phyloP scores from a whole-genome alignment of 2,329 filamentous ascomycete species.

The Colletotrichum navitas region DNA sequence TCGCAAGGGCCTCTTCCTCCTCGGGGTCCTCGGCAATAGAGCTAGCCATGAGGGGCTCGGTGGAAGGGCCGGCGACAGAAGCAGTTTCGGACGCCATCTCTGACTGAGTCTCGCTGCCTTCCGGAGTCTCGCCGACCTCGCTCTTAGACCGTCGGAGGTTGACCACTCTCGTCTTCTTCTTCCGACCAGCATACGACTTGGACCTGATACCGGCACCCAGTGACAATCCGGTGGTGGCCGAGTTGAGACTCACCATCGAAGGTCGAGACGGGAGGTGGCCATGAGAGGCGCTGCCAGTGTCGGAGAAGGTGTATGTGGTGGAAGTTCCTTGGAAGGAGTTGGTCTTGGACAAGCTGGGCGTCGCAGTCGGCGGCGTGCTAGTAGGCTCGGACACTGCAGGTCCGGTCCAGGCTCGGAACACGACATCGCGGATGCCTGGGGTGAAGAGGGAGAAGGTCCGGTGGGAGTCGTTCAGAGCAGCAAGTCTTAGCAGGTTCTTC shows the following conservation, averaged over 20 bases:
- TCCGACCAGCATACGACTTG: constrained; percentile 74
- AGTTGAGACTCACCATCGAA: constrained; percentile 72
- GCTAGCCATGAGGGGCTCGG: constrained; percentile 69
- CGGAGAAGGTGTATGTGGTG: constrained; percentile 81
- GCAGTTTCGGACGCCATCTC: constrained; percentile 62
- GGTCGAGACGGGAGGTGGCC: constrained; percentile 76
- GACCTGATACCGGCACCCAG: constrained; percentile 70
- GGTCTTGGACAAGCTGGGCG: constrained; percentile 70
- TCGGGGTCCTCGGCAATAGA: constrained; percentile 72
- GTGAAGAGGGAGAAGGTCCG: constrained; percentile 92
- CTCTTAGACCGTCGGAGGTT: constrained; percentile 77
- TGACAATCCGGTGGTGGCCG: constrained; percentile 72
- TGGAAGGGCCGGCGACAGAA: constrained; percentile 70
- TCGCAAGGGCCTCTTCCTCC: constrained; percentile 54
- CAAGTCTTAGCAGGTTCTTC: constrained; percentile 89
- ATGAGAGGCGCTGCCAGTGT: constrained; percentile 74
- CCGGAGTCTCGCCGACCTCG: constrained; percentile 65
- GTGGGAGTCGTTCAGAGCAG: constrained; percentile 87
- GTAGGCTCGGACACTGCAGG: constrained; percentile 74
- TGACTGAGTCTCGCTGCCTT: constrained; percentile 62
- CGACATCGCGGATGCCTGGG: constrained; percentile 87
- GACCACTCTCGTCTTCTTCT: constrained; percentile 87
- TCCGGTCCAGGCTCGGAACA: constrained; percentile 93
- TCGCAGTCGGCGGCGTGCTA: constrained; percentile 59
- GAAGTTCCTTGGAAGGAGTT: constrained; percentile 71